Evolutionary conservation across 208 protist genomes (phyloP).

Genomic region (Acanthamoeba royreba): DNA sequence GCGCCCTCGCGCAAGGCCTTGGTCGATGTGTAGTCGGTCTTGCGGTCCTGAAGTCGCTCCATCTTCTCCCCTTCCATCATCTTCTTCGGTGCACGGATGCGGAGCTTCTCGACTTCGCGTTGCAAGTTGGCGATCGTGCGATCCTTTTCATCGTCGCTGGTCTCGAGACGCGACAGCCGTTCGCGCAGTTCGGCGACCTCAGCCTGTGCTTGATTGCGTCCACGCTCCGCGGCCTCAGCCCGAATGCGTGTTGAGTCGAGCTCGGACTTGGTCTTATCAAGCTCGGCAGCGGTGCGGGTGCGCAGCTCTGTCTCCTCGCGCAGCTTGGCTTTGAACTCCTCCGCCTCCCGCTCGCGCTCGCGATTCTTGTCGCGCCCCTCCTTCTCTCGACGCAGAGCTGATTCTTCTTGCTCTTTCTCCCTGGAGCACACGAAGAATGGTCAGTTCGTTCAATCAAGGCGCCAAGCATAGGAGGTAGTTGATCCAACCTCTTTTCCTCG

Average conservation of each 20-base stretch:
- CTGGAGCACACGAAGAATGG: background rate
- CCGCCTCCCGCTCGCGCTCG: background rate
- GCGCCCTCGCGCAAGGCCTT: background rate
- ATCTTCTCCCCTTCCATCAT: background rate
- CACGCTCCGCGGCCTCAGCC: background rate
- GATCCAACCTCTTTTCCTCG: background rate
- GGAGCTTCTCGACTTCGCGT: background rate
- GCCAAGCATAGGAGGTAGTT: too few relatives aligned
- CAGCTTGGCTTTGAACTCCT: background rate
- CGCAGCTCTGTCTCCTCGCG: background rate
- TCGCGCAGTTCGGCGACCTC: background rate
- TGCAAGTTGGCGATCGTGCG: background rate
- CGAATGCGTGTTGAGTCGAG: background rate
- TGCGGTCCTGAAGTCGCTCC: background rate
- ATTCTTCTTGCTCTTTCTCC: background rate
- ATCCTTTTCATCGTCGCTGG: background rate
- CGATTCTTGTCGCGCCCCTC: background rate
- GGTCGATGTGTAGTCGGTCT: background rate
- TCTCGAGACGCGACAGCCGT: background rate
- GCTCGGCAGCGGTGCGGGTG: background rate
- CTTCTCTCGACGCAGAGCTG: background rate
- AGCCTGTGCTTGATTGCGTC: background rate
- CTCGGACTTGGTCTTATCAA: background rate
- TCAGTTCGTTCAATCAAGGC: too few relatives aligned
- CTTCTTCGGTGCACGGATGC: background rate